These are phyloP conservation scores for Leucaena leucocephala DNA, from an alignment of 306 rosid species.

Conservation along the genomic window DNA sequence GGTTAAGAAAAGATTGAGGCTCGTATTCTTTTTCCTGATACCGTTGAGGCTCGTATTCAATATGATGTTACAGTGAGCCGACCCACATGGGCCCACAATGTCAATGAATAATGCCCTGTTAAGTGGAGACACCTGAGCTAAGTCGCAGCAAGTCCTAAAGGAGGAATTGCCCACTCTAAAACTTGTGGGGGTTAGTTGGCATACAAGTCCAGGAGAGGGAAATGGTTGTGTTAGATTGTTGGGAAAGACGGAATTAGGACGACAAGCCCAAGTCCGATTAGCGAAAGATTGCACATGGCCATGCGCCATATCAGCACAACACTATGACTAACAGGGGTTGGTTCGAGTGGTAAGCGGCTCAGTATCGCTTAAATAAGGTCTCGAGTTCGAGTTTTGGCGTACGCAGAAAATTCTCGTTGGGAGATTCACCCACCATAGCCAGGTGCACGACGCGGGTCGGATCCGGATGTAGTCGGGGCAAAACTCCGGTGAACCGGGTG, in stretches of 20 bases:
- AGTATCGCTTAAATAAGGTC: too few species aligned
- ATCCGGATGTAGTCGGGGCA: too few species aligned
- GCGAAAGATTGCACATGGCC: background rate
- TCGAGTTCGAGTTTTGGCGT: too few species aligned
- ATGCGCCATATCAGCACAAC: slow-evolving; percentile 5
- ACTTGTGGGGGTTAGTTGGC: background rate
- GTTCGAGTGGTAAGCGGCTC: too few species aligned
- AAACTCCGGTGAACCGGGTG: too few species aligned
- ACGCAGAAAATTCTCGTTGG: too few species aligned
- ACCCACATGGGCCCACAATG: background rate
- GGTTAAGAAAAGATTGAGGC: background rate
- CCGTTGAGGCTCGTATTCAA: background rate
- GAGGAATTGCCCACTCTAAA: background rate
- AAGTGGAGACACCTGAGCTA: background rate
- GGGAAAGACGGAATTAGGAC: background rate
- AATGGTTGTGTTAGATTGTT: background rate
- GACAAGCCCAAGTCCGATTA: background rate
- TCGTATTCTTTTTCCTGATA: too few species aligned
- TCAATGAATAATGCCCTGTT: background rate
- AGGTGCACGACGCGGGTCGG: too few species aligned
- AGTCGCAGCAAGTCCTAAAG: background rate
- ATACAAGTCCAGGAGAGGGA: background rate
- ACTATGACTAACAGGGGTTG: too few species aligned
- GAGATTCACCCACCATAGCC: too few species aligned
- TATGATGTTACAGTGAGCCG: background rate